Evolutionary conservation across 1,284 basidiomycete species (phyloP).

Genomic region (Malassezia slooffiae): DNA sequence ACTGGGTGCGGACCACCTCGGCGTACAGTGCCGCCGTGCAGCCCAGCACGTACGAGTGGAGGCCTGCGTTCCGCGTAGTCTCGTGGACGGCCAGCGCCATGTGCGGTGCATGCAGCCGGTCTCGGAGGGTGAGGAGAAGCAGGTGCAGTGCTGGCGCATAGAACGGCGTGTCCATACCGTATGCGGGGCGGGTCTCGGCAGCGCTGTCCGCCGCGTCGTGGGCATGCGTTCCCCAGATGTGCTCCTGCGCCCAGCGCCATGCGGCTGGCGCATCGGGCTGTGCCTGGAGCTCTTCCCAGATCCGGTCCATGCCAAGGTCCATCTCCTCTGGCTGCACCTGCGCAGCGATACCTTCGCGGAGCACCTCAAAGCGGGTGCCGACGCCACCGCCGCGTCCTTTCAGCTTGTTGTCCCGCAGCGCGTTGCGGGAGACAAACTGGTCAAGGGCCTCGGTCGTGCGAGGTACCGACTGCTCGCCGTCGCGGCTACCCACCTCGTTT

Average conservation of each 20-base stretch:
- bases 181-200: background rate
- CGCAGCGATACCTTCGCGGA: constrained; percentile 9
- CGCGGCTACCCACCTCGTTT: constrained; percentile 2
- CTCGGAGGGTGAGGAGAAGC: constrained; percentile 29
- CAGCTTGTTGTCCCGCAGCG: background rate
- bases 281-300: constrained; percentile 11
- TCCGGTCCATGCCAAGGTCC: constrained; percentile 9
- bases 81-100: constrained; percentile 23
- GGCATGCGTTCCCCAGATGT: constrained; percentile 6
- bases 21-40: constrained; percentile 32
- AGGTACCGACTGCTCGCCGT: no score
- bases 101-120: constrained; percentile 27
- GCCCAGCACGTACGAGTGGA: constrained; percentile 33
- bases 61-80: constrained; percentile 21
- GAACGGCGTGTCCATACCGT: constrained; percentile 28
- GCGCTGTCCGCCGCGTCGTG: background rate
- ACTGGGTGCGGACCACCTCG: constrained; percentile 33
- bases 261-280: background rate
- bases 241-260: constrained; percentile 11
- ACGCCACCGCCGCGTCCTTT: constrained; percentile 12
- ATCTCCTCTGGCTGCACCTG: constrained; percentile 4
- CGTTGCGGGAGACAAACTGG: constrained; percentile 9
- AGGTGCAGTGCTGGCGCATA: constrained; percentile 34
- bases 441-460: background rate
- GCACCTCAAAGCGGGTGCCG: constrained; percentile 11